Percentiles rank a stretch among this genome's conserved stretches.
Evolutionary conservation across 2,329 filamentous ascomycete genomes (phyloP).

Genomic region (Penicillium sp.): DNA sequence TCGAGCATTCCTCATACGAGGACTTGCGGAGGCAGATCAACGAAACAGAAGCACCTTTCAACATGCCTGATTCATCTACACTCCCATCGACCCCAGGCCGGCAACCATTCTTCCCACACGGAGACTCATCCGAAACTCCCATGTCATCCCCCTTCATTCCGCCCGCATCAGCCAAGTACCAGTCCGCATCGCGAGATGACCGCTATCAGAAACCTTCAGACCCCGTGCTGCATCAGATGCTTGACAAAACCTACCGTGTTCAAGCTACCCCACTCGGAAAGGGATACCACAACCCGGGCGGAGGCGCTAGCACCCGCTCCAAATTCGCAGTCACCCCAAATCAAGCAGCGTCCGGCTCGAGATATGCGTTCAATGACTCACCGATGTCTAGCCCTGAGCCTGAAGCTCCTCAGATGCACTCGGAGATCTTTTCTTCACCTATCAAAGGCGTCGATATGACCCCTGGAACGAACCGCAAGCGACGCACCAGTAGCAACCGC

Average conservation of each 20-base stretch:
- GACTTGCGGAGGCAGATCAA: slow-evolving; percentile 67
- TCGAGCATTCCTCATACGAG: slow-evolving; percentile 73
- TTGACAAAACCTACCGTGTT: slow-evolving; percentile 93
- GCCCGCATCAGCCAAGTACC: slow-evolving; percentile 45
- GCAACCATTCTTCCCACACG: slow-evolving; percentile 22
- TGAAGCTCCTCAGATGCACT: slow-evolving; percentile 76
- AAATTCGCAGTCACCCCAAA: slow-evolving; percentile 37
- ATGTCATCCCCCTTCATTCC: slow-evolving; percentile 58
- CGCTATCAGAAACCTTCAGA: slow-evolving; percentile 53
- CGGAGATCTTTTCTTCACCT: slow-evolving; percentile 82
- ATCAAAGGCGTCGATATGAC: slow-evolving; percentile 44
- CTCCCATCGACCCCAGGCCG: slow-evolving; percentile 41
- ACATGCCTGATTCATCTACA: slow-evolving; percentile 34
- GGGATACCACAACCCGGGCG: slow-evolving; percentile 28
- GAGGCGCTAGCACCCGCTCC: slow-evolving; percentile 25
- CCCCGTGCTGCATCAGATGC: slow-evolving; percentile 82
- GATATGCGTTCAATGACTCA: slow-evolving; percentile 43
- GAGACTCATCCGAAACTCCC: slow-evolving; percentile 64
- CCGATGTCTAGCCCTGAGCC: slow-evolving; percentile 74
- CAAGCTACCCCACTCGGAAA: slow-evolving; percentile 82
- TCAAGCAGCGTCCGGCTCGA: slow-evolving; percentile 23
- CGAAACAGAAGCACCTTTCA: slow-evolving; percentile 38
- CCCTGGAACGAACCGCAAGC: slow-evolving; percentile 45
- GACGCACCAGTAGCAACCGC: slow-evolving; percentile 37
- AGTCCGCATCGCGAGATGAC: slow-evolving; percentile 39